These are phyloP conservation scores for Calophaca sinica DNA, from an alignment of 306 rosid genomes.

Conservation along the genomic window DNA sequence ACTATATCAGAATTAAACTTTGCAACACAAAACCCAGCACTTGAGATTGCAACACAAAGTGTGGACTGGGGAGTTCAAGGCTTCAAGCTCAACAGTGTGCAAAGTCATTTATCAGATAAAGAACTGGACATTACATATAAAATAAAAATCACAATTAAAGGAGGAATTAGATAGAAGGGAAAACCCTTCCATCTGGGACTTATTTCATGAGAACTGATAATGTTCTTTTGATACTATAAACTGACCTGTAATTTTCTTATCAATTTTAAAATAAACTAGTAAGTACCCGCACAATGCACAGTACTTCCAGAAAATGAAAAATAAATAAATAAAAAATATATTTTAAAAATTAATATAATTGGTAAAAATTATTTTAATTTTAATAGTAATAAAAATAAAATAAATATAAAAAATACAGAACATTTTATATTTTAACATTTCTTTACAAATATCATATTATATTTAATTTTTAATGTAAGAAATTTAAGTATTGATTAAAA, in stretches of 20 bases:
- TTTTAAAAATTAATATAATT: not conserved
- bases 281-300: not conserved
- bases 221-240: conserved; percentile 26
- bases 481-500: not conserved
- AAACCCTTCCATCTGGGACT: conserved; percentile 23
- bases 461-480: not conserved
- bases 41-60: conserved; percentile 35
- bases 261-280: conserved; percentile 16
- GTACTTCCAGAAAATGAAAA: not conserved
- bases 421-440: not conserved
- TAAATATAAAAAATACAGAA: not conserved
- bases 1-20: conserved; percentile 45
- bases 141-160: not conserved
- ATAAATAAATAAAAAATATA: not conserved
- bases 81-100: conserved; percentile 31
- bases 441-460: not conserved
- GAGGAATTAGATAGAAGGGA: conserved; percentile 3
- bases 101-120: conserved; percentile 37
- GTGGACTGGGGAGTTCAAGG: not conserved
- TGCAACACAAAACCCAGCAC: conserved; percentile 35
- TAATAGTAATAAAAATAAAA: not conserved
- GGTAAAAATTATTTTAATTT: not conserved
- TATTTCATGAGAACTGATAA: conserved; percentile 31
- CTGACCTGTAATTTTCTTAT: not conserved
- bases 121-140: not conserved